phyloP scores from a whole-genome alignment of 345 rosid species.

The Euphorbia pulcherrima region DNA sequence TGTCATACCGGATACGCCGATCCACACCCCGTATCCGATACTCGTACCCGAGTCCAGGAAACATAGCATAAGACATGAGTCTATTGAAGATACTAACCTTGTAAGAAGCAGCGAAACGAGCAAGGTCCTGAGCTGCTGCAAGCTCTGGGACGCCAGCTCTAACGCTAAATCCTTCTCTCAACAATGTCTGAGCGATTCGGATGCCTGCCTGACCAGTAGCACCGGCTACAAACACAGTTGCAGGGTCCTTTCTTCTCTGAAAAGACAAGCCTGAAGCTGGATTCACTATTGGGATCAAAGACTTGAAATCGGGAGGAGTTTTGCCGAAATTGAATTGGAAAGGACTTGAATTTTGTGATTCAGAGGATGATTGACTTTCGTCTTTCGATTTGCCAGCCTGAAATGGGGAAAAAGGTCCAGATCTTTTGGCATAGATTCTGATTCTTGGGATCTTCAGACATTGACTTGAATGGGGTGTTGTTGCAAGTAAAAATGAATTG shows the following conservation, averaged over 20 bases:
- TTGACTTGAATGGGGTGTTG: conserved; percentile 39
- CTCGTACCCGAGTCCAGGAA: too few species aligned
- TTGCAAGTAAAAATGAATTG: conserved; percentile 52
- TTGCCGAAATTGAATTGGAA: conserved; percentile 61
- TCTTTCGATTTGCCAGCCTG: conserved; percentile 45
- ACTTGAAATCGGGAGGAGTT: conserved; percentile 55
- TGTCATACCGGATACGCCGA: too few species aligned
- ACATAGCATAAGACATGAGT: too few species aligned
- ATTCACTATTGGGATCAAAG: conserved; percentile 52
- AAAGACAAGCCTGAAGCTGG: conserved; percentile 55
- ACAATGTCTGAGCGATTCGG: conserved; percentile 64
- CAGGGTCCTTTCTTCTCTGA: conserved; percentile 61
- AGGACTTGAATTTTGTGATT: conserved; percentile 41
- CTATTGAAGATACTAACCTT: conserved; percentile 50
- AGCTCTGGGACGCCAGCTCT: conserved; percentile 90
- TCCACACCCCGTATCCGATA: too few species aligned
- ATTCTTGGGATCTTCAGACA: conserved; percentile 38
- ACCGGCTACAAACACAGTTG: conserved; percentile 85
- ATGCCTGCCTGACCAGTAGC: conserved; percentile 91
- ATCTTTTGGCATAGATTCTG: conserved; percentile 52
- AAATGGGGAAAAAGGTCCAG: conserved; percentile 42
- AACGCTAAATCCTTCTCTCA: conserved; percentile 78
- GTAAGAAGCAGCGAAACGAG: conserved; percentile 75
- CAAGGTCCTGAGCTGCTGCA: conserved; percentile 76
- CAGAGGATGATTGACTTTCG: conserved; percentile 23